A percentile compares a stretch with the other conserved stretches of the same genome.
Conservation (phyloP, 1,139 yeast species). For the Scheffersomyces titani region DNA sequence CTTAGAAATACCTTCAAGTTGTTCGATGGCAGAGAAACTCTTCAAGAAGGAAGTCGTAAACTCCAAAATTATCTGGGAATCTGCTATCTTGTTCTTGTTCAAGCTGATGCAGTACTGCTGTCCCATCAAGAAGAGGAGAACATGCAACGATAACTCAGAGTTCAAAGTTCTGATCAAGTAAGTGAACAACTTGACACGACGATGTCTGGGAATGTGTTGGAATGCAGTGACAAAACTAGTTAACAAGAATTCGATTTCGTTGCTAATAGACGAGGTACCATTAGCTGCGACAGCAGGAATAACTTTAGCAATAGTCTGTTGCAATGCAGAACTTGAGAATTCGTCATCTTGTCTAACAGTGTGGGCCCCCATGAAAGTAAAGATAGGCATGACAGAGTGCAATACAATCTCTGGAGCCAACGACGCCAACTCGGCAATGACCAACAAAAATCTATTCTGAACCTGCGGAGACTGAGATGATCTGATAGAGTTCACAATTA, state of each 20-base stretch:
- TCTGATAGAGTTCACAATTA: conserved; percentile 87
- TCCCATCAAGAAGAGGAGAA: conserved; percentile 76
- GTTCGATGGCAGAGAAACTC: conserved; percentile 67
- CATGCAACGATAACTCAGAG: conserved; percentile 64
- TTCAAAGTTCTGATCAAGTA: conserved; percentile 79
- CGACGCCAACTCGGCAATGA: conserved; percentile 84
- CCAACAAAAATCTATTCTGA: conserved; percentile 81
- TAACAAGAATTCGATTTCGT: conserved; percentile 79
- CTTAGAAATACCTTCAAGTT: conserved; percentile 58
- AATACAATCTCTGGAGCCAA: conserved; percentile 88
- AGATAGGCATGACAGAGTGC: conserved; percentile 98
- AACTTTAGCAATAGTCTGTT: conserved; percentile 86
- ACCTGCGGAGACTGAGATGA: conserved; percentile 91
- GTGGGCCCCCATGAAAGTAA: conserved; percentile 98
- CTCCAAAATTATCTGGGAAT: conserved; percentile 65
- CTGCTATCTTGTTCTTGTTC: conserved; percentile 59
- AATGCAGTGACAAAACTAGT: conserved; percentile 92
- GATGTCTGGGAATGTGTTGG: conserved; percentile 93
- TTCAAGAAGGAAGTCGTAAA: conserved; percentile 71
- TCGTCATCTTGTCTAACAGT: conserved; percentile 97
- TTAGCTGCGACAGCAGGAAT: conserved; percentile 84
- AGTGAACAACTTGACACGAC: conserved; percentile 82
- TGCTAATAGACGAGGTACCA: conserved; percentile 50
- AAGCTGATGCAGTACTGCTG: conserved; percentile 66
- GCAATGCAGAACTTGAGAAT: conserved; percentile 88